Conservation (phyloP, 176 grass and related monocot species). For the Lolium perenne region DNA sequence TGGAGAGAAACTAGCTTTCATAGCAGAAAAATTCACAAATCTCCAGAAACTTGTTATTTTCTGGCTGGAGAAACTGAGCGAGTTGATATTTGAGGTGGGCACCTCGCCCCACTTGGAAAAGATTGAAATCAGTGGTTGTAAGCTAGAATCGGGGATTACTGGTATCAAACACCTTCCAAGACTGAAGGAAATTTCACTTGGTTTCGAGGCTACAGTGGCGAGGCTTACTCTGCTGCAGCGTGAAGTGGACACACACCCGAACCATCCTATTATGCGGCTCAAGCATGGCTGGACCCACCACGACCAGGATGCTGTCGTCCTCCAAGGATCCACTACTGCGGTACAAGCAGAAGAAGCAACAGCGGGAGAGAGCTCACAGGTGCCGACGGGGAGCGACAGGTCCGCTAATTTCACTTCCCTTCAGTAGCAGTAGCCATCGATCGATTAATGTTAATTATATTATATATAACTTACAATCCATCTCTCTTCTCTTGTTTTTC, state of each 20-base stretch:
- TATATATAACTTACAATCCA: neutral
- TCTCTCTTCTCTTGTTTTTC: neutral
- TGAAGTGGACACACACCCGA: neutral
- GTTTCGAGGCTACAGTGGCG: accelerated
- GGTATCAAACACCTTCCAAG: neutral
- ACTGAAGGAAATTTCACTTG: neutral
- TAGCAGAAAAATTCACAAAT: neutral
- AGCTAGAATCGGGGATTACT: neutral
- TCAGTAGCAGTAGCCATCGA: neutral
- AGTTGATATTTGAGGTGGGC: neutral
- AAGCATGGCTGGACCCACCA: accelerated
- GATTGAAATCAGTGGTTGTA: no score
- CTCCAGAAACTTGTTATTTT: neutral
- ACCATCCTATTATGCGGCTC: neutral
- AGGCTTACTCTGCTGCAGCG: neutral
- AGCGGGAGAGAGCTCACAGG: neutral
- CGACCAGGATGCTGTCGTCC: neutral
- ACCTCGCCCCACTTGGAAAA: no score
- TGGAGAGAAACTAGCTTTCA: neutral
- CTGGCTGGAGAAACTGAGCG: accelerated
- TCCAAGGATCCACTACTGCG: no score
- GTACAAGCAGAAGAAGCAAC: neutral
- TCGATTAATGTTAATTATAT: neutral
- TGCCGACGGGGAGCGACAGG: neutral
- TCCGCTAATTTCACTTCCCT: neutral